A percentile compares a stretch with the other conserved stretches of the same genome.
phyloP scores from a whole-genome alignment of 768 basidiomycete species.

The Lanmaoa rubissima region DNA sequence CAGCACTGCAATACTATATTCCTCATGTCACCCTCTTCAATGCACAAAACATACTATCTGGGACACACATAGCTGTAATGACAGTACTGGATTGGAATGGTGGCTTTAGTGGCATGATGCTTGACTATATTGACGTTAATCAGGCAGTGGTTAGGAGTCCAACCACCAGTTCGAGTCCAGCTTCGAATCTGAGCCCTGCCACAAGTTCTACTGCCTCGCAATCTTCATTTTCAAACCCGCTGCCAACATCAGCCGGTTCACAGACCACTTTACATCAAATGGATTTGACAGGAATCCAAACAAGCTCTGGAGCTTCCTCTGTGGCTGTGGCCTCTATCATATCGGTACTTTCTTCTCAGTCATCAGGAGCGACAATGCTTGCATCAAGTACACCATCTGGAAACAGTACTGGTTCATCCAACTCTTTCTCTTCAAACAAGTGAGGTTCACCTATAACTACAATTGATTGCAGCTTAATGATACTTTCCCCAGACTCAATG shows the following conservation, averaged over 20 bases:
- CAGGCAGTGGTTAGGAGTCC: conserved; percentile 16
- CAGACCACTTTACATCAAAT: conserved; percentile 1
- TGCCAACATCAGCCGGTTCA: background rate
- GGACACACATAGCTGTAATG: conserved; percentile 24
- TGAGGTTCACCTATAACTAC: background rate
- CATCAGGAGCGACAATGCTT: conserved; percentile 6
- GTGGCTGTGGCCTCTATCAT: background rate
- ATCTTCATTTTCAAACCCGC: conserved; percentile 4
- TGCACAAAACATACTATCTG: conserved; percentile 22
- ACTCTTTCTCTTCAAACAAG: conserved; percentile 11
- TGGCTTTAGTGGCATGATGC: conserved; percentile 28
- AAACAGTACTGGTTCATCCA: background rate
- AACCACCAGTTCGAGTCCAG: background rate
- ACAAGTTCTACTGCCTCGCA: conserved; percentile 4
- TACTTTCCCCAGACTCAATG: conserved; percentile 6
- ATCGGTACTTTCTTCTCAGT: conserved; percentile 5
- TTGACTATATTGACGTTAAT: conserved; percentile 28
- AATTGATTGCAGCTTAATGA: background rate
- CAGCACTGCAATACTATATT: conserved; percentile 25
- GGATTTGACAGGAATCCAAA: conserved; percentile 1
- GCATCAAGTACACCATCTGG: conserved; percentile 16
- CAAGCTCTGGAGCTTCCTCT: background rate
- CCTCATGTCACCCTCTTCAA: conserved; percentile 20
- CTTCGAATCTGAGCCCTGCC: background rate
- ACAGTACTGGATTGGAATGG: conserved; percentile 27